Evolutionary conservation across 192 early-diverging fungal species (phyloP), one percentile per base, ranked within the genome.

Genomic region (Dissophora globulifera): DNA sequence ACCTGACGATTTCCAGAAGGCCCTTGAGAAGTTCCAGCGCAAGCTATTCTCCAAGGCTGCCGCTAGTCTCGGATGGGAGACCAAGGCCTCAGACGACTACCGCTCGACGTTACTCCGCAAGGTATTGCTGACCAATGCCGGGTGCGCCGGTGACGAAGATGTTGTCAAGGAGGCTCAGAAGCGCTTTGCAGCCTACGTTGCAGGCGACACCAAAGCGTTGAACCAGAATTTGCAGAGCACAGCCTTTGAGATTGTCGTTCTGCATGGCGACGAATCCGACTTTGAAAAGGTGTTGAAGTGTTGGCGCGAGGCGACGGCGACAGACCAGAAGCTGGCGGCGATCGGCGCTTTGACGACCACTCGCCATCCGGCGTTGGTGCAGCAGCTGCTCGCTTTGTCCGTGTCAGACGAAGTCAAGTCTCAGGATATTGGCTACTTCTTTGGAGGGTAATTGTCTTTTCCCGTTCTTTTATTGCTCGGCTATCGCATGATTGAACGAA

Each of bases 51-150:
- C 90, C 29, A 84, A 87, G 65, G 85, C 95, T 50, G 91, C 88
- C 26, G 78, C 84, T 53, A 67, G 81, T 9, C 79, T 97, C 8
- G 96, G 95, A 33, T 96, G 89, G 88, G 92, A 96, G 57, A 86
- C 88, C 40, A 60, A 83, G 13, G 76, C 69, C 6, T 79, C 60
- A 25, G 96, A 98, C 49, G 90, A 92, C 58, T 90, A 94, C 64
- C 82, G 92, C 27, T 87, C 85, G 30, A 87, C 83, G 41, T 82
- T 92, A 43, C 85, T 95, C 54, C 90, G 97, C 52, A 88, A 88
- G 10, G 82, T 96, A 40, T 87, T 89, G 30, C 81, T 97, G 58
- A 81, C 83, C 19, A 86, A 83, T 33, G 91, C 94, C 19, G 96
- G 89, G 40, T 62, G 72, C 31, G 88, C 88, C 30, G 87, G 84